Percentiles rank a stretch among this genome's conserved stretches.
Evolutionary conservation across 2,329 filamentous ascomycete genomes (phyloP).

Genomic region (Cercospora zeina): DNA sequence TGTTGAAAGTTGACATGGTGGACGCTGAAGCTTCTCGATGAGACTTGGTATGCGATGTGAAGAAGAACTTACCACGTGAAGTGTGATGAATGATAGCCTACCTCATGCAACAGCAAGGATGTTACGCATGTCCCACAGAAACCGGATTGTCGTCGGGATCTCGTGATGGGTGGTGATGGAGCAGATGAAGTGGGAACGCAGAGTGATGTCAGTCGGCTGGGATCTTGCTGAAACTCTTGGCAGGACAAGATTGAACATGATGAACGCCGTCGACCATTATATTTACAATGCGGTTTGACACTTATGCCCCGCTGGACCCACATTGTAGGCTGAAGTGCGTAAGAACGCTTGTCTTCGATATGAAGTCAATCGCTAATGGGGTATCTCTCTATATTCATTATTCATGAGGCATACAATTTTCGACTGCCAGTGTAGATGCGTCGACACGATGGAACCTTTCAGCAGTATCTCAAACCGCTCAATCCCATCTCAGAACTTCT

Average conservation of each 20-base stretch:
- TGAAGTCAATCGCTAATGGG: too few species aligned
- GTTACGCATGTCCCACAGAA: slow-evolving; percentile 12
- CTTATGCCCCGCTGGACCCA: too few species aligned
- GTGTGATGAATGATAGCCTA: slow-evolving; percentile 2
- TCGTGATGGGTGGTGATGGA: slow-evolving; percentile 9
- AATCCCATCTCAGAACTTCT: slow-evolving; percentile 41
- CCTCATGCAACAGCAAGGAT: slow-evolving; percentile 4
- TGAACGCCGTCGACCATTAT: too few species aligned
- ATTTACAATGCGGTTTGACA: too few species aligned
- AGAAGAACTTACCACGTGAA: slow-evolving; percentile 13
- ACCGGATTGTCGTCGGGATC: slow-evolving; percentile 14
- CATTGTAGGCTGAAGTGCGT: too few species aligned
- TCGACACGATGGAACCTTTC: neutral
- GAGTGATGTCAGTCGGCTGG: slow-evolving; percentile 10
- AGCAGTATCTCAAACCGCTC: slow-evolving; percentile 13
- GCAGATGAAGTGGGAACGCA: slow-evolving; percentile 10
- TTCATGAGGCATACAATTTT: neutral
- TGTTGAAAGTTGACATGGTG: slow-evolving; percentile 37
- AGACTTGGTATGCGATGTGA: slow-evolving; percentile 1
- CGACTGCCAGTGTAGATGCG: neutral
- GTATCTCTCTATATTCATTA: neutral
- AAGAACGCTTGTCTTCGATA: too few species aligned
- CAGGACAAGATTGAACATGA: neutral
- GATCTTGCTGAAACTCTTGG: slow-evolving; percentile 4
- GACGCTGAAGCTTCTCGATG: neutral